Base-by-base conservation (phyloP, 2,329 filamentous ascomycete genomes). In the Aureobasidium sp. region DNA sequence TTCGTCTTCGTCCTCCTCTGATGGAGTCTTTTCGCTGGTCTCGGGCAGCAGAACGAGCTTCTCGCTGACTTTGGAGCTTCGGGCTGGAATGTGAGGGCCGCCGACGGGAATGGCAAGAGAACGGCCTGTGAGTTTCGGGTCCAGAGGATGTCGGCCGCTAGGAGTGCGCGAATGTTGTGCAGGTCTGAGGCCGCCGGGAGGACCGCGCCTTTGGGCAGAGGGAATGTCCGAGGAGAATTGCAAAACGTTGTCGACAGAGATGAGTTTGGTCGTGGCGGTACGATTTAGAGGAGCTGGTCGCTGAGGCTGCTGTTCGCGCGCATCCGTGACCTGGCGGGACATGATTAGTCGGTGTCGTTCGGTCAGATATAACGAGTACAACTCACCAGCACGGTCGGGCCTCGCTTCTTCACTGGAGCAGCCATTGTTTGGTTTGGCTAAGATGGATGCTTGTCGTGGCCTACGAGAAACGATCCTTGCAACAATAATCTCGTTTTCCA, bases 31-130 rank as follows among this genome's bases (percentile, higher is more conserved):
- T 51, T 81, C 78, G 3, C 80, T 80, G 1, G 91, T 88, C 71
- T 97, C 93, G 0, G 94, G 94, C 14, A 99, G 81, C 39, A 97
- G 79, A 0, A 99, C 94, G n/a, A 99, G 81, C 76, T 97, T 97
- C 78, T 97, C 91, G 73, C 90, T 96, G 66, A 96, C 88, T 74
- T 97, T 97, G 30, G 91, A 95, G 41, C 91, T 95, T 59, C 94
- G 84, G 6, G 90, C 88, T 0, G 93, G 94, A 66, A 97, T 79
- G 66, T 84, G 81, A 14, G 67, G 41, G 48, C 63, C 58, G 25
- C 63, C 63, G 60, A 82, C 78, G 57, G 81, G 80, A 0, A 81
- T 62, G 30, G 29, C 42, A 54, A 69, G 66, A 11, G 84, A 73
- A 76, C 82, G 79, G 11, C 83, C 81, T 47, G 81, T 79, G 45